Percentiles rank a stretch among this genome's conserved stretches.
These are phyloP conservation scores for Ramalina intermedia DNA, from an alignment of 495 filamentous ascomycete genomes.

Conservation along the genomic window DNA sequence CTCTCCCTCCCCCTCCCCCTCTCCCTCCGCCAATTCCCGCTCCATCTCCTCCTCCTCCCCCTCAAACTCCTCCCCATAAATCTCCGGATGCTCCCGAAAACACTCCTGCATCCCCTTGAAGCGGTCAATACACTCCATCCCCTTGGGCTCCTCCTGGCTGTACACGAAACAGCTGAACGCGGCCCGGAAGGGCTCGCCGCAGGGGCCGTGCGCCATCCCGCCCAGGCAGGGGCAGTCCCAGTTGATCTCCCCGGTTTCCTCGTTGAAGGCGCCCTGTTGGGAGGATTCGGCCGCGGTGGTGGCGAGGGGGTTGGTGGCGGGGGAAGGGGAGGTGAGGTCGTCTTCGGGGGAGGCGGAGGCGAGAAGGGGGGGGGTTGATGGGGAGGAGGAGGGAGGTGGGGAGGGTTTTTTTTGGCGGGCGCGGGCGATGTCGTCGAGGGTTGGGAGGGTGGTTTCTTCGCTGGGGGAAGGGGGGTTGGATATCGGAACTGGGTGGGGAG, in stretches of 20 bases:
- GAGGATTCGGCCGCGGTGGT: conserved; percentile 67
- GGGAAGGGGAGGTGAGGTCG: conserved; percentile 10
- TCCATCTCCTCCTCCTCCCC: conserved; percentile 51
- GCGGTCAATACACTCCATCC: conserved; percentile 94
- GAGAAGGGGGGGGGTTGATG: background rate
- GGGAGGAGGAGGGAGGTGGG: background rate
- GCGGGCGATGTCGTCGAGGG: conserved; percentile 29
- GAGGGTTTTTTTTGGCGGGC: background rate
- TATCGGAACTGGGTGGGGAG: conserved; percentile 15
- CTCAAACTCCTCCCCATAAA: conserved; percentile 81
- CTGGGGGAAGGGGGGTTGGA: conserved; percentile 20
- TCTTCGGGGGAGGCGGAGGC: background rate
- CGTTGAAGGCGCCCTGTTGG: conserved; percentile 86
- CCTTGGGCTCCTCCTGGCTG: conserved; percentile 91
- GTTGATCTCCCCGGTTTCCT: conserved; percentile 98
- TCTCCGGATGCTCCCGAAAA: conserved; percentile 79
- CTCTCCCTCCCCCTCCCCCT: background rate
- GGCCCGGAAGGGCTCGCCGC: conserved; percentile 82
- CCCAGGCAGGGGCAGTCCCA: conserved; percentile 98
- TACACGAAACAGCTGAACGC: conserved; percentile 98
- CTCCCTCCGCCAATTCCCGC: background rate
- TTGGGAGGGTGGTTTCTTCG: conserved; percentile 22
- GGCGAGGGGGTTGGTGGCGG: conserved; percentile 21
- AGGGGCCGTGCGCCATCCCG: conserved; percentile 94
- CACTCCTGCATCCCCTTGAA: conserved; percentile 99